phyloP scores from a whole-genome alignment of 768 basidiomycete species.

The Vararia minispora region DNA sequence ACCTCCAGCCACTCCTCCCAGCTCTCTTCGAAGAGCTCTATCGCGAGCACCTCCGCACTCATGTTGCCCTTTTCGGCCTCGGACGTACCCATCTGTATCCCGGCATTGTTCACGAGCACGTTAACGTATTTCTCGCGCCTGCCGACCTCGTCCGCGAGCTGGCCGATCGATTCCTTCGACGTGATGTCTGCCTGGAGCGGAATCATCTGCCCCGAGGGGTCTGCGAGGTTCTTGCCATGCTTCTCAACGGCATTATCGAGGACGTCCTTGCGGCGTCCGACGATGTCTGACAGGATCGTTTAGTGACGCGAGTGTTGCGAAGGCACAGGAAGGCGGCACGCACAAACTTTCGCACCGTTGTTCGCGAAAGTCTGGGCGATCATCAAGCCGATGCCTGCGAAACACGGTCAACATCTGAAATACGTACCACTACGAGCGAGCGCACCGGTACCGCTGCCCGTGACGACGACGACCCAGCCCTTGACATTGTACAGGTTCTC shows the following conservation, averaged over 20 bases:
- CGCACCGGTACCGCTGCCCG: slow-evolving; percentile 21
- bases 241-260: slow-evolving; percentile 19
- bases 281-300: no score
- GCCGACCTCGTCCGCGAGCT: slow-evolving; percentile 15
- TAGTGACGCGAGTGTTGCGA: no score
- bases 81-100: slow-evolving; percentile 16
- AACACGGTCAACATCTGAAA: no score
- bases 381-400: slow-evolving; percentile 36
- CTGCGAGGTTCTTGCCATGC: slow-evolving; percentile 17
- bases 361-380: slow-evolving; percentile 30
- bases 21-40: slow-evolving; percentile 21
- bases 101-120: slow-evolving; percentile 25
- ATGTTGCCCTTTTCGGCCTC: slow-evolving; percentile 20
- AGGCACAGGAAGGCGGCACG: no score
- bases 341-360: slow-evolving; percentile 31
- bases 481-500: slow-evolving; percentile 21
- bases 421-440: no score
- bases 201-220: slow-evolving; percentile 22
- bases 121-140: slow-evolving; percentile 21
- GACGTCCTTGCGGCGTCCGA: slow-evolving; percentile 23
- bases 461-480: slow-evolving; percentile 19
- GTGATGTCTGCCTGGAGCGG: slow-evolving; percentile 19
- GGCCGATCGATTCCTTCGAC: slow-evolving; percentile 19
- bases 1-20: slow-evolving; percentile 21
- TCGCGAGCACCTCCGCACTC: slow-evolving; percentile 17